These are phyloP conservation scores for Xylariaceae sp. DNA, from an alignment of 2,329 filamentous ascomycete species.

Conservation along the genomic window DNA sequence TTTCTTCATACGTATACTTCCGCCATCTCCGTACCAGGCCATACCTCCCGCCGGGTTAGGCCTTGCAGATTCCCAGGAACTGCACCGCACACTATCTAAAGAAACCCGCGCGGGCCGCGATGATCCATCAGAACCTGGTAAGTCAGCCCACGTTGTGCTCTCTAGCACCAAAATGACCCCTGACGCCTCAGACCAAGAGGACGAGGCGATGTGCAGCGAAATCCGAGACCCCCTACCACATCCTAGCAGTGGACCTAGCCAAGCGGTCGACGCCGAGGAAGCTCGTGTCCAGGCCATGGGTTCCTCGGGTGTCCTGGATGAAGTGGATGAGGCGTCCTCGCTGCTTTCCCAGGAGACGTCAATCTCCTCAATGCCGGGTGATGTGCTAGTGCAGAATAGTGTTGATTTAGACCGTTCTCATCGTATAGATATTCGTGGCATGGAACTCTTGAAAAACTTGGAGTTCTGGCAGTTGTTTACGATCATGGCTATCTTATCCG, in stretches of 20 bases:
- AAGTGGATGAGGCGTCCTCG: conserved; percentile 72
- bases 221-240: conserved; percentile 10
- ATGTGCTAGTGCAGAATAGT: conserved; percentile 52
- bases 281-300: conserved; percentile 12
- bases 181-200: conserved; percentile 19
- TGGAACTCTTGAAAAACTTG: conserved; percentile 63
- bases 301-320: conserved; percentile 20
- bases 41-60: conserved; percentile 40
- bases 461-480: conserved; percentile 91
- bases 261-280: conserved; percentile 17
- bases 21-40: conserved; percentile 51
- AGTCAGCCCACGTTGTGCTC: conserved; percentile 37
- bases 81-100: conserved; percentile 38
- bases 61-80: conserved; percentile 33
- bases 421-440: conserved; percentile 85
- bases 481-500: conserved; percentile 85
- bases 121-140: conserved; percentile 60
- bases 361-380: conserved; percentile 42
- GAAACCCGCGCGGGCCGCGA: conserved; percentile 38
- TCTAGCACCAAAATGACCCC: conserved; percentile 28
- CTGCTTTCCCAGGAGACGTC: conserved; percentile 65
- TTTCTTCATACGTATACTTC: conserved; percentile 78
- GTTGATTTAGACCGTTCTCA: conserved; percentile 71
- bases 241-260: conserved; percentile 8
- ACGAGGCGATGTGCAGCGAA: conserved; percentile 11